Percentiles rank a stretch among this genome's conserved stretches.
These are phyloP conservation scores for Heracleum sosnowskyi DNA, from an alignment of 129 eudicot species.

Conservation along the genomic window DNA sequence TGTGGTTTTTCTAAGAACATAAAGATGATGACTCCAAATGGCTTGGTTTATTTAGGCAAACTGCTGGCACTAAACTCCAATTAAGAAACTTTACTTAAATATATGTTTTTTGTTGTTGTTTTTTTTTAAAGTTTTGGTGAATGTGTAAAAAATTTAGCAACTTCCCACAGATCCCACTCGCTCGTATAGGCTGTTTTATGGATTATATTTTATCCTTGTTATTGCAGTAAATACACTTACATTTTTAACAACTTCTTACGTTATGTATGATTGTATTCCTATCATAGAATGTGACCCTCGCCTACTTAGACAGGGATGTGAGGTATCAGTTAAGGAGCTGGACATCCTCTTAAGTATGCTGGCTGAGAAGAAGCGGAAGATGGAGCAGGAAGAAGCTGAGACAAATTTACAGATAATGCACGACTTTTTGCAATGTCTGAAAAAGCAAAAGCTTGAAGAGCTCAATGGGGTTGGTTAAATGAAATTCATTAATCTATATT, in stretches of 20 bases:
- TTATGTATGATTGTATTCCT: conserved; percentile 10
- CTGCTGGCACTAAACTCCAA: background rate
- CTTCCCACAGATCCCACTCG: background rate
- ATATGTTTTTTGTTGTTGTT: background rate
- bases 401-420: conserved; percentile 72
- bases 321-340: conserved; percentile 86
- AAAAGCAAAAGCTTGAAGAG: conserved; percentile 78
- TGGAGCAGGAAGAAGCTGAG: conserved; percentile 98
- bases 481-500: background rate
- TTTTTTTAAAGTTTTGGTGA: background rate
- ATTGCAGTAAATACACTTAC: background rate
- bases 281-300: conserved; percentile 26
- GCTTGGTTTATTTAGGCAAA: background rate
- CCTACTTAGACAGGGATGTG: conserved; percentile 83
- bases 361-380: conserved; percentile 72
- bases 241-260: background rate
- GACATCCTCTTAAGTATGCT: conserved; percentile 59
- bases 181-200: background rate
- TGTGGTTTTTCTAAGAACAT: background rate
- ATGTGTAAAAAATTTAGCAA: background rate
- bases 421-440: conserved; percentile 56
- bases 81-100: background rate
- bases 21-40: background rate
- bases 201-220: background rate
- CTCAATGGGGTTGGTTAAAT: conserved; percentile 56